These are phyloP conservation scores for Euphorbia celastroides DNA, from an alignment of 441 rosid species.

Conservation along the genomic window DNA sequence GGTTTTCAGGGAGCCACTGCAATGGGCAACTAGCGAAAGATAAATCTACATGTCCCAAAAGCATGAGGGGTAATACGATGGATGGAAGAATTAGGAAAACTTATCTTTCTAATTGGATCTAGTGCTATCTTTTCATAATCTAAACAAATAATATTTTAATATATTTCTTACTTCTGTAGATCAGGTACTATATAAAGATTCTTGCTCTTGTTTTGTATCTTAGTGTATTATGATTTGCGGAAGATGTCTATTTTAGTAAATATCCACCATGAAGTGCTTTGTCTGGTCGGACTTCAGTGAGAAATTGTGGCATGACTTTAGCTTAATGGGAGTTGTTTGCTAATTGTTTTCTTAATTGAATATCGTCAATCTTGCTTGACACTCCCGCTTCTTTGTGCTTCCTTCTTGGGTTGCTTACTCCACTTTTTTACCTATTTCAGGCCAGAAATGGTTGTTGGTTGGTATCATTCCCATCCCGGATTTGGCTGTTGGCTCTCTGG, in stretches of 20 bases:
- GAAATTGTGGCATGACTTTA: not conserved
- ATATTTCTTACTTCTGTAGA: not conserved
- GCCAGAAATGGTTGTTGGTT: slow-evolving; percentile 99
- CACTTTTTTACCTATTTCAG: slow-evolving; percentile 36
- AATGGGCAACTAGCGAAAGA: not conserved
- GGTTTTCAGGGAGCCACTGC: not conserved
- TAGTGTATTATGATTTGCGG: not conserved
- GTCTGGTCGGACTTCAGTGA: not conserved
- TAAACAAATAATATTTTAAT: not conserved
- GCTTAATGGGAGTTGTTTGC: not conserved
- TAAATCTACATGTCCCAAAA: not conserved
- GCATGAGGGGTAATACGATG: not conserved
- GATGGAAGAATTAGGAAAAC: not conserved
- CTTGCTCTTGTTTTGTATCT: not conserved
- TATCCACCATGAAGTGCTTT: too few species aligned
- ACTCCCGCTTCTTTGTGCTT: slow-evolving; percentile 1
- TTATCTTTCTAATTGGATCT: not conserved
- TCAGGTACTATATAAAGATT: not conserved
- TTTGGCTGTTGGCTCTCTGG: slow-evolving; percentile 99
- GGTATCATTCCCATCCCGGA: slow-evolving; percentile 99
- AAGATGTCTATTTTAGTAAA: too few species aligned
- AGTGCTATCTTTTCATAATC: not conserved
- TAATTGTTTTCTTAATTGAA: not conserved
- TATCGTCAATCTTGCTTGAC: not conserved
- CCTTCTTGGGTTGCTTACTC: not conserved